Percentiles rank a stretch among this genome's conserved stretches.
phyloP scores from a whole-genome alignment of 192 early-diverging fungal genomes.

The Backusella liffmaniae region DNA sequence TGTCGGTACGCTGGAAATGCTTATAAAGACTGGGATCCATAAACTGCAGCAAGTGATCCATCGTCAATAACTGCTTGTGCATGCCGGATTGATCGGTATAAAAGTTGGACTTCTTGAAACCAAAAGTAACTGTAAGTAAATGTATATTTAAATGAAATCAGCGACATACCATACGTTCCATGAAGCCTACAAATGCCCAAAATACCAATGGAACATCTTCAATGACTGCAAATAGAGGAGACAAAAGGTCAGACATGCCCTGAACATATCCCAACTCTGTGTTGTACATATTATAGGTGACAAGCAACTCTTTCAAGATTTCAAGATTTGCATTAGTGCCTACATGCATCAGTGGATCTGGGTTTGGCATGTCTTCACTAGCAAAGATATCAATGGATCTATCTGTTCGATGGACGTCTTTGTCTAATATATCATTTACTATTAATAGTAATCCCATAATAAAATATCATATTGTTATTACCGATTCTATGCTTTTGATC shows the following conservation, averaged over 20 bases:
- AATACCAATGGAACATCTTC: constrained; percentile 88
- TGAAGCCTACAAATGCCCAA: constrained; percentile 89
- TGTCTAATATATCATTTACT: constrained; percentile 50
- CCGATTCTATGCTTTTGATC: constrained; percentile 74
- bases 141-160: neutral
- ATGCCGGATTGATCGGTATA: constrained; percentile 92
- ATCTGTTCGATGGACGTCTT: constrained; percentile 97
- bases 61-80: constrained; percentile 80
- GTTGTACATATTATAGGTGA: constrained; percentile 90
- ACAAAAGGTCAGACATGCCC: constrained; percentile 95
- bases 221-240: constrained; percentile 87
- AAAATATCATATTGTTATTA: constrained; percentile 4
- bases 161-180: constrained; percentile 75
- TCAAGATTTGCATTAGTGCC: constrained; percentile 78
- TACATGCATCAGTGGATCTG: constrained; percentile 42
- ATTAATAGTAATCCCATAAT: neutral
- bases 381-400: constrained; percentile 81
- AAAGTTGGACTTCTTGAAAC: constrained; percentile 76
- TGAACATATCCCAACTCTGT: constrained; percentile 90
- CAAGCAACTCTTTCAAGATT: constrained; percentile 86
- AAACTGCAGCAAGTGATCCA: constrained; percentile 83
- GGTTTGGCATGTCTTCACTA: constrained; percentile 58
- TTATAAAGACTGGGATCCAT: constrained; percentile 83
- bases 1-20: constrained; percentile 81
- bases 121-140: neutral